Percentiles rank a stretch among this genome's conserved stretches.
phyloP scores from a whole-genome alignment of 305 asterid species.

The Rubia occidens region DNA sequence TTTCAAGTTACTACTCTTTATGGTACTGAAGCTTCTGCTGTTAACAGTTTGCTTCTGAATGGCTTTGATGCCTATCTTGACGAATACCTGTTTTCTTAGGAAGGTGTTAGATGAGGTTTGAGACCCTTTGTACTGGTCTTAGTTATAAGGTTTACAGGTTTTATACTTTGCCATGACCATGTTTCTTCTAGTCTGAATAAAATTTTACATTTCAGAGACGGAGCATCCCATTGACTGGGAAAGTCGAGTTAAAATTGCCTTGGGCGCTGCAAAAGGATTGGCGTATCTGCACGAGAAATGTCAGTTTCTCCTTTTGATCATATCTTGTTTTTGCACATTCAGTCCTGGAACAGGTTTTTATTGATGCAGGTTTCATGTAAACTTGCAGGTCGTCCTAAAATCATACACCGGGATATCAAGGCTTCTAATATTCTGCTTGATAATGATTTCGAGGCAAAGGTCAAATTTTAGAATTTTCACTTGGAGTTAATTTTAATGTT shows the following conservation, averaged over 20 bases:
- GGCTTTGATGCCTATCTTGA: background rate
- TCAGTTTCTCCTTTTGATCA: slow-evolving; percentile 32
- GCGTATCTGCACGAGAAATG: slow-evolving; percentile 80
- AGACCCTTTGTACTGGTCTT: background rate
- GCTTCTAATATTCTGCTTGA: slow-evolving; percentile 81
- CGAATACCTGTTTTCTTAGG: background rate
- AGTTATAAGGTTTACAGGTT: background rate
- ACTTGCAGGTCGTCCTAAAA: slow-evolving; percentile 73
- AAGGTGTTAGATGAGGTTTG: background rate
- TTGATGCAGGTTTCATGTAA: slow-evolving; percentile 16
- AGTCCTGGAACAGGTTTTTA: background rate
- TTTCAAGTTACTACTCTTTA: background rate
- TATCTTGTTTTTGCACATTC: slow-evolving; percentile 9
- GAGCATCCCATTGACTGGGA: slow-evolving; percentile 59
- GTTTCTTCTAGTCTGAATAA: background rate
- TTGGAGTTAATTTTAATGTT: background rate
- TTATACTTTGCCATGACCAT: background rate
- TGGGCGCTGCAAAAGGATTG: slow-evolving; percentile 79
- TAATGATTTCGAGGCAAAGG: slow-evolving; percentile 79
- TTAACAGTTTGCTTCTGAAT: slow-evolving; percentile 1
- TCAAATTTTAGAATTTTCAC: slow-evolving; percentile 13
- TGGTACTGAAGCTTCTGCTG: background rate
- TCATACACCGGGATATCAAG: slow-evolving; percentile 89
- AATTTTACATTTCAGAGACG: slow-evolving; percentile 40
- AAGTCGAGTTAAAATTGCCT: slow-evolving; percentile 64